Base-by-base conservation (phyloP, 768 basidiomycete genomes). In the Tulasnella sp. region DNA sequence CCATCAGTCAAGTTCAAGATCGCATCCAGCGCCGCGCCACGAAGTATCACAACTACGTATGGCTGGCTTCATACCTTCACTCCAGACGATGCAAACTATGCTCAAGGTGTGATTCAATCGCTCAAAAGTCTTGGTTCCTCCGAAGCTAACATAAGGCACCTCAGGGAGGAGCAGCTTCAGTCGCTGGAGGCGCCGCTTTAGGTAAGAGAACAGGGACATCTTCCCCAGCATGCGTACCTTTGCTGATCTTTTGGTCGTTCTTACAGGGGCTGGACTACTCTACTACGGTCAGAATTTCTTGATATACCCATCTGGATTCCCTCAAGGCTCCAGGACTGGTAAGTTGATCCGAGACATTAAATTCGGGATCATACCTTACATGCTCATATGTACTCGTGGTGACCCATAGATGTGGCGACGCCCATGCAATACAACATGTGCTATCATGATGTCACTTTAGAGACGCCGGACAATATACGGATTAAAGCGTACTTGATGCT, bases 281-380 rank as follows among this genome's bases (percentile, higher is more conserved):
- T 92, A 86, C 70, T 85, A 86, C 64, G 89, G 87, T 27, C 92
- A 97, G 69, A 85, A 84, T 68, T 85, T 80, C 64, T 75, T 97
- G 53, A 93, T 97, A 68, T 97, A 94, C 69, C 92, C 92, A 0
- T 84, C 89, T 17, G 83, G 84, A 7, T 84, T 79, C 49, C 83
- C 88, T 56, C 78, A 82, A 3, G 91, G 91, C 1, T 91, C 91
- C 24, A 75, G 92, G 49, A 83, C 75, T 66, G 79, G 91, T 88
- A 60, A 60, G 73, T 65, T n/a, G 21, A 41, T 25, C 34, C 61
- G 11, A 41, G 34, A 11, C 25, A 31, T 29, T 29, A 45, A 46
- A n/a, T 15, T 3, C 41, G 22, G 48, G 12, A 5, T 43, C 49
- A 21, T 42, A 34, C 57, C 44, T 38, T 48, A 22, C 63, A 19